phyloP scores from a whole-genome alignment of 371 early-diverging fungal species.

The Apophysomyces variabilis region DNA sequence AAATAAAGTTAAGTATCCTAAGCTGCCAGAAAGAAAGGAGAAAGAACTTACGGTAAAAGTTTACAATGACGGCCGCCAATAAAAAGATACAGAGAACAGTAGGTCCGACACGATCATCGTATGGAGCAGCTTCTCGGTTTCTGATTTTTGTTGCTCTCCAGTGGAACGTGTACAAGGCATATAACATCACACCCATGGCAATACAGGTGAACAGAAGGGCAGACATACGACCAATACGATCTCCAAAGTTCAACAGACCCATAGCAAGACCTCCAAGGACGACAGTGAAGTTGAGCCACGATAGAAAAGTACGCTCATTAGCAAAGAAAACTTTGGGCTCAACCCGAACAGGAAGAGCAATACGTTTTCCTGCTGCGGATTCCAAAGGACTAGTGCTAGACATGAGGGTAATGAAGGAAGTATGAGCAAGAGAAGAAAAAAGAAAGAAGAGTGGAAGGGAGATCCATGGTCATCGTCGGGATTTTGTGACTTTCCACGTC shows the following conservation, averaged over 20 bases:
- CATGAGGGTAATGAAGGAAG: conserved; percentile 14
- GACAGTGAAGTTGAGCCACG: conserved; percentile 77
- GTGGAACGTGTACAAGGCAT: conserved; percentile 79
- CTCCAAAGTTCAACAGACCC: conserved; percentile 81
- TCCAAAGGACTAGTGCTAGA: conserved; percentile 22
- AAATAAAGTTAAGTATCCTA: background rate
- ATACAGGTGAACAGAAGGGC: conserved; percentile 81
- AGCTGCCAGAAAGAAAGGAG: too few species aligned
- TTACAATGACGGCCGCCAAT: conserved; percentile 74
- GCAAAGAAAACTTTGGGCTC: conserved; percentile 99
- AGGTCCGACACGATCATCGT: conserved; percentile 62
- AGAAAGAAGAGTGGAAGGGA: background rate
- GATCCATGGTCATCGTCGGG: conserved; percentile 36
- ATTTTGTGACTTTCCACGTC: background rate
- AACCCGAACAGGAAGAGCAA: conserved; percentile 83
- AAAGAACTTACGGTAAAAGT: conserved; percentile 82
- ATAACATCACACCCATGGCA: conserved; percentile 70
- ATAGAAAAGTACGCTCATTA: conserved; percentile 96
- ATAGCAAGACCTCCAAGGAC: conserved; percentile 74
- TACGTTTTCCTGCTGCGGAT: conserved; percentile 51
- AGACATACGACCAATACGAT: conserved; percentile 66
- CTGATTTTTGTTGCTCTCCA: conserved; percentile 80
- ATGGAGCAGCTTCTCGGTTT: conserved; percentile 57
- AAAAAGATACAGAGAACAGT: conserved; percentile 59
- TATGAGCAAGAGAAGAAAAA: background rate